phyloP scores from a whole-genome alignment of 129 eudicot species.

The Arctium minus region DNA sequence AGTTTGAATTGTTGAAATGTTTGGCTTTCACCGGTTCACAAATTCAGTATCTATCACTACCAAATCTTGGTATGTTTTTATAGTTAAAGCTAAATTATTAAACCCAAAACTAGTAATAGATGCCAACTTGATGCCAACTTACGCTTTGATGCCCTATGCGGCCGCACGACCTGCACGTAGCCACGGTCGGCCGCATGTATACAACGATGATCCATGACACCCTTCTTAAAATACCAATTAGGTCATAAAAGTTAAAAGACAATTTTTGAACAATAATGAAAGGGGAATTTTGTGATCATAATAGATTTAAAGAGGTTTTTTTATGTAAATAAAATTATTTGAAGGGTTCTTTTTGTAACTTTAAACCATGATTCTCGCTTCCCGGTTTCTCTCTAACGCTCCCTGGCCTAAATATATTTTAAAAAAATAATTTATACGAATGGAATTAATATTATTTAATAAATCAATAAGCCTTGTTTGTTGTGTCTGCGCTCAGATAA shows the following conservation, averaged over 20 bases:
- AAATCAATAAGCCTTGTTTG: slow-evolving; percentile 12
- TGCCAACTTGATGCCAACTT: no score
- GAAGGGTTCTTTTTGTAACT: neutral
- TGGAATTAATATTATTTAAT: neutral
- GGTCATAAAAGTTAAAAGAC: neutral
- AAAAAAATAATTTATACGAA: neutral
- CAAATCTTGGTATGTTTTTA: no score
- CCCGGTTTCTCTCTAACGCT: slow-evolving; percentile 31
- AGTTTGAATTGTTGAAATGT: no score
- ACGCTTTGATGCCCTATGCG: no score
- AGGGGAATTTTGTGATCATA: neutral
- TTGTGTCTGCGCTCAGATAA: slow-evolving; percentile 16
- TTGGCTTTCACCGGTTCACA: no score
- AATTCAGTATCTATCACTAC: no score
- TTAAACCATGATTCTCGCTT: neutral
- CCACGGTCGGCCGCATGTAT: no score
- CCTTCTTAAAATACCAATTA: neutral
- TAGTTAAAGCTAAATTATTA: no score
- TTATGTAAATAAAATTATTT: neutral
- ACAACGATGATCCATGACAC: neutral
- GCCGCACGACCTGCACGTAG: no score
- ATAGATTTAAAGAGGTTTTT: neutral
- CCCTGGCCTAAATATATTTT: slow-evolving; percentile 1
- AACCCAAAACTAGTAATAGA: no score
- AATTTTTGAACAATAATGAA: neutral